phyloP scores from a whole-genome alignment of 1,139 yeast species.

The Yamadazyma jaroonii region DNA sequence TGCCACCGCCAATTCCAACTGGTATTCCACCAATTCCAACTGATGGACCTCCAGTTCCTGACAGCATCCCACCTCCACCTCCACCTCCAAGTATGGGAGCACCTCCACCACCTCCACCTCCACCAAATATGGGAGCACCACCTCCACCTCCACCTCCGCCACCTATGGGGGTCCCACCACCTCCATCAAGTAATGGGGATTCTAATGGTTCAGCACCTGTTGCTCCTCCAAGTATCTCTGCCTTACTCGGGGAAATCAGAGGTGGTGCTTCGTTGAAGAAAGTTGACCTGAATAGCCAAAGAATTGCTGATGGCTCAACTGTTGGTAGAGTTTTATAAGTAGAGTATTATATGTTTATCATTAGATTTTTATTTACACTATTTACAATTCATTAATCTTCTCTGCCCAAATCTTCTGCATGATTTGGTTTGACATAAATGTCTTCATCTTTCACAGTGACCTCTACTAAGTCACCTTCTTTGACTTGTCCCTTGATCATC shows the following conservation, averaged over 20 bases:
- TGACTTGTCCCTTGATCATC: slow-evolving; percentile 75
- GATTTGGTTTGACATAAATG: slow-evolving; percentile 47
- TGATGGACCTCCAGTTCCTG: slow-evolving; percentile 16
- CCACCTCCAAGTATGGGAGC: slow-evolving; percentile 19
- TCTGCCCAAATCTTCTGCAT: slow-evolving; percentile 20
- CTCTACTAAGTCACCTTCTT: slow-evolving; percentile 63
- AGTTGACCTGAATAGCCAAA: slow-evolving; percentile 46
- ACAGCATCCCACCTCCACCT: slow-evolving; percentile 15
- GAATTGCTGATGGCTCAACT: slow-evolving; percentile 40
- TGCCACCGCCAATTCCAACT: slow-evolving; percentile 13
- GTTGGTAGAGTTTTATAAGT: slow-evolving; percentile 50
- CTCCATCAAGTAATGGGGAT: slow-evolving; percentile 20
- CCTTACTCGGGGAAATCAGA: slow-evolving; percentile 56
- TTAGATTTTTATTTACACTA: slow-evolving; percentile 1
- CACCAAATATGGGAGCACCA: slow-evolving; percentile 18
- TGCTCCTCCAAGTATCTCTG: slow-evolving; percentile 36
- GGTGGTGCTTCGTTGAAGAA: slow-evolving; percentile 49
- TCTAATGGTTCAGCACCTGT: slow-evolving; percentile 20
- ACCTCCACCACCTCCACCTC: slow-evolving; percentile 23
- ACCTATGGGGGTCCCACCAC: slow-evolving; percentile 20
- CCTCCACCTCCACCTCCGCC: slow-evolving; percentile 18
- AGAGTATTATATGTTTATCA: background rate
- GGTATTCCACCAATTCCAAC: slow-evolving; percentile 9
- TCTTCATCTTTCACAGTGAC: slow-evolving; percentile 26
- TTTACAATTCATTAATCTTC: background rate